These are phyloP conservation scores for Arachis stenosperma DNA, from an alignment of 306 rosid species.

Conservation along the genomic window DNA sequence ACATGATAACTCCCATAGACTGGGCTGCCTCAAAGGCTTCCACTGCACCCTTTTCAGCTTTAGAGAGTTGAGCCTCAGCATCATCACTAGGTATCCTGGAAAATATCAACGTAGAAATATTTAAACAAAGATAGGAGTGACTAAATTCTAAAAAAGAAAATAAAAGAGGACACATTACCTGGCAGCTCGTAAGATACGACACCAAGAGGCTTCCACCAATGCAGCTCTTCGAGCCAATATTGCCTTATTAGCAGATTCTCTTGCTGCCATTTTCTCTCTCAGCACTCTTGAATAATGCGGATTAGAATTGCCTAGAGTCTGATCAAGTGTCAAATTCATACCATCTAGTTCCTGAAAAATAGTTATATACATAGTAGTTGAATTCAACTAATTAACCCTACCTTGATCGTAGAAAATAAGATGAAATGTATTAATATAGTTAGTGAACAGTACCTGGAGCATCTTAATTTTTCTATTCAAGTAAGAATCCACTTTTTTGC, in stretches of 20 bases:
- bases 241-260: constrained; percentile 82
- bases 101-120: constrained; percentile 11
- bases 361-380: neutral
- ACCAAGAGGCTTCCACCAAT: constrained; percentile 96
- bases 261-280: constrained; percentile 91
- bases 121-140: neutral
- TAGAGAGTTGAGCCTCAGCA: constrained; percentile 65
- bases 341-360: constrained; percentile 78
- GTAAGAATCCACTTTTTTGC: constrained; percentile 86
- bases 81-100: constrained; percentile 81
- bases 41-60: constrained; percentile 65
- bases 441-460: constrained; percentile 71
- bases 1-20: constrained; percentile 82
- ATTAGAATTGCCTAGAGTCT: constrained; percentile 89
- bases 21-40: constrained; percentile 90
- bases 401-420: too few species aligned
- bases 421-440: neutral
- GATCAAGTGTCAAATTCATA: constrained; percentile 83
- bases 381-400: neutral
- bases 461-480: constrained; percentile 82
- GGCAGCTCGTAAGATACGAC: constrained; percentile 84
- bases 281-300: constrained; percentile 88
- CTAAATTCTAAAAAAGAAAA: neutral
- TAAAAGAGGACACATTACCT: constrained; percentile 47
- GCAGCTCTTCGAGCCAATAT: constrained; percentile 88